These are phyloP conservation scores for Picochlorum sp. DNA, from an alignment of 139 green algal species.

Conservation along the genomic window DNA sequence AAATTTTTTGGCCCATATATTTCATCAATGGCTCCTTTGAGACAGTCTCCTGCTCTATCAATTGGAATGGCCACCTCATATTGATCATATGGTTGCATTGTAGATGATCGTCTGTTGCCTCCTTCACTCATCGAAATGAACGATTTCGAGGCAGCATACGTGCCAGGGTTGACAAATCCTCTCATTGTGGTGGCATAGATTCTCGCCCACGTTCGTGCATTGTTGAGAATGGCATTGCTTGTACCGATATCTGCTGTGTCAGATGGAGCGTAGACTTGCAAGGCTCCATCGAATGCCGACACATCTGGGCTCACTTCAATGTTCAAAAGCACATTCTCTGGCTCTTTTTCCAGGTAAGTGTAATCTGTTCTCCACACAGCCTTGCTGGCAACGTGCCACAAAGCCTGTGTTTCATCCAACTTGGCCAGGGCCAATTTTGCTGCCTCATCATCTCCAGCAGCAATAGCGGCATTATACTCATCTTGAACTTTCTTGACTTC, in stretches of 20 bases:
- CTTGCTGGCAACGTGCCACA: slow-evolving; percentile 23
- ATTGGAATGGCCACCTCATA: slow-evolving; percentile 56
- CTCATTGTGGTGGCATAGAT: slow-evolving; percentile 21
- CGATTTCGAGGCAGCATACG: slow-evolving; percentile 21
- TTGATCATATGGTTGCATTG: slow-evolving; percentile 53
- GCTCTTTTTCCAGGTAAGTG: slow-evolving; percentile 27
- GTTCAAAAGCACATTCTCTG: slow-evolving; percentile 24
- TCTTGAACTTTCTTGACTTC: slow-evolving; percentile 35
- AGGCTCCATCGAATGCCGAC: slow-evolving; percentile 22
- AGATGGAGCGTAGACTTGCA: slow-evolving; percentile 12
- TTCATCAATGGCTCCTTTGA: slow-evolving; percentile 20
- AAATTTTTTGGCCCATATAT: slow-evolving; percentile 34
- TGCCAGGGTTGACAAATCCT: slow-evolving; percentile 23
- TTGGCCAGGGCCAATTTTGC: slow-evolving; percentile 5
- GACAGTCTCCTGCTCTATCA: slow-evolving; percentile 37
- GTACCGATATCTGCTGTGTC: slow-evolving; percentile 19
- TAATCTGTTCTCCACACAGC: slow-evolving; percentile 27
- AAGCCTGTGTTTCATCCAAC: slow-evolving; percentile 41
- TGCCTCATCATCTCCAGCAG: slow-evolving; percentile 5
- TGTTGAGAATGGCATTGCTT: slow-evolving; percentile 12
- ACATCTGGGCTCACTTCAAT: slow-evolving; percentile 18
- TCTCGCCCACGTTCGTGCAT: slow-evolving; percentile 28
- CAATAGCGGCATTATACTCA: slow-evolving; percentile 23
- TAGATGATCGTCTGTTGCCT: slow-evolving; percentile 15
- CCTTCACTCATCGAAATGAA: slow-evolving; percentile 22